phyloP scores from a whole-genome alignment of 164 flowering plant genomes.

The Nymphaea colorata region DNA sequence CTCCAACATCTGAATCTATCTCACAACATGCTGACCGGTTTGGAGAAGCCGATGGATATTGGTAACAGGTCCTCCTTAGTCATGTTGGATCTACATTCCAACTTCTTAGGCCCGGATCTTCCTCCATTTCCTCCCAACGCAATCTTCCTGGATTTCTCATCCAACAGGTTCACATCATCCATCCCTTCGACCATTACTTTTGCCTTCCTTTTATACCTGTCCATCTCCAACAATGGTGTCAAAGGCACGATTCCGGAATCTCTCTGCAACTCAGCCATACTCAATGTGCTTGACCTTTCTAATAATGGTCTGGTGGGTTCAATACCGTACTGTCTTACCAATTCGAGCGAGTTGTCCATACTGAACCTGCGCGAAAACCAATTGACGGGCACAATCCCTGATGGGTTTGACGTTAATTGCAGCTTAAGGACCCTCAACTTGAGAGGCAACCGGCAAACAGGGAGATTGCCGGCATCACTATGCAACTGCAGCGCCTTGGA shows the following conservation, averaged over 20 bases:
- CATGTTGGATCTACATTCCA: conserved; percentile 25
- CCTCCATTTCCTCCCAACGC: conserved; percentile 14
- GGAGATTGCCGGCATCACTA: conserved; percentile 35
- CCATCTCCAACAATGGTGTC: conserved; percentile 31
- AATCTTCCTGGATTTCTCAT: conserved; percentile 27
- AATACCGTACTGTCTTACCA: conserved; percentile 28
- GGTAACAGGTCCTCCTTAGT: neutral
- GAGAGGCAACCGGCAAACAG: conserved; percentile 23
- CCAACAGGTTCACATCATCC: conserved; percentile 21
- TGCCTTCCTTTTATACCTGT: conserved; percentile 11
- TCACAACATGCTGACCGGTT: conserved; percentile 12
- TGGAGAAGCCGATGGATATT: conserved; percentile 10
- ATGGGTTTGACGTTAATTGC: conserved; percentile 21
- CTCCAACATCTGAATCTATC: conserved; percentile 27
- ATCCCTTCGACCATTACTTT: conserved; percentile 19
- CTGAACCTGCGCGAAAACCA: conserved; percentile 30
- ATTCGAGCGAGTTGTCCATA: conserved; percentile 13
- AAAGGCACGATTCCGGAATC: conserved; percentile 39
- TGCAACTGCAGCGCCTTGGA: conserved; percentile 28
- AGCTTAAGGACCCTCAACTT: conserved; percentile 28
- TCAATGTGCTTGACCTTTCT: conserved; percentile 40
- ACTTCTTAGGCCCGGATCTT: conserved; percentile 22
- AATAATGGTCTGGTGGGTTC: conserved; percentile 26
- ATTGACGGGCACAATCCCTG: conserved; percentile 22
- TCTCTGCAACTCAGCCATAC: conserved; percentile 23